A percentile compares a stretch with the other conserved stretches of the same genome.
Conservation (phyloP, 2,329 filamentous ascomycete species). For the Rhynchosporium agropyri region DNA sequence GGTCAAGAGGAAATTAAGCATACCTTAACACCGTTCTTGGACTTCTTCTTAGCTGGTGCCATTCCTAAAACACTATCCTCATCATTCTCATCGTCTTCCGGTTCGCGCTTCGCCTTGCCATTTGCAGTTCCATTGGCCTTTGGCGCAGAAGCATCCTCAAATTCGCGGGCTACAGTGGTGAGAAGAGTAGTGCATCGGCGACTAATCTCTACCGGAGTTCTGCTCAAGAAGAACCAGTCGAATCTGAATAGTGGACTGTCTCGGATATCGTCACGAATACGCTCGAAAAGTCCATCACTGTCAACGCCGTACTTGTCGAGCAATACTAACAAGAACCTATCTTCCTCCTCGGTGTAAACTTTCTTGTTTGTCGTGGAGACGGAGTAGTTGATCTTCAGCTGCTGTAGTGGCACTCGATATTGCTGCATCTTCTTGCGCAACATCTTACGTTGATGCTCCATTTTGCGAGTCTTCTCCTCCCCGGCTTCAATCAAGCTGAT, state of each 20-base stretch:
- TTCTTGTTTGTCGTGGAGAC: conserved; percentile 99
- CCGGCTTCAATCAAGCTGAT: conserved; percentile 89
- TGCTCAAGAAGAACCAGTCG: conserved; percentile 98
- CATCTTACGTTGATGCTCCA: conserved; percentile 90
- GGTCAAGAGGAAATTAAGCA: background rate
- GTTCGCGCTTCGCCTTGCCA: conserved; percentile 73
- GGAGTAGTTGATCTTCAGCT: conserved; percentile 98
- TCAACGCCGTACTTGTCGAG: conserved; percentile 92
- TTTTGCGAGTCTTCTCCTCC: conserved; percentile 85
- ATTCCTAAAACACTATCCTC: conserved; percentile 79
- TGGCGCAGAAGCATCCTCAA: conserved; percentile 66
- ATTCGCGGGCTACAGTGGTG: conserved; percentile 92
- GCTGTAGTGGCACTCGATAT: conserved; percentile 96
- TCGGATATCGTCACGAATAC: conserved; percentile 95
- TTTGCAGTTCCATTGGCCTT: conserved; percentile 59
- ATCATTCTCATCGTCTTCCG: conserved; percentile 80
- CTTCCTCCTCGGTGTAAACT: conserved; percentile 98
- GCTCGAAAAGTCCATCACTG: conserved; percentile 85
- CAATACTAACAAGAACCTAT: conserved; percentile 91
- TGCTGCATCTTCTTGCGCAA: conserved; percentile 93
- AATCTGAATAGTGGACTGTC: conserved; percentile 95
- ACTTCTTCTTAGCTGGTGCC: conserved; percentile 91
- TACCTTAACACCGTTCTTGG: conserved; percentile 80
- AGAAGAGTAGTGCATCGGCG: conserved; percentile 91
- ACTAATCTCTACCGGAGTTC: conserved; percentile 89